Percentiles rank a stretch among this genome's conserved stretches.
Conservation (phyloP, 371 early-diverging fungal species). For the Mortierella sp. region DNA sequence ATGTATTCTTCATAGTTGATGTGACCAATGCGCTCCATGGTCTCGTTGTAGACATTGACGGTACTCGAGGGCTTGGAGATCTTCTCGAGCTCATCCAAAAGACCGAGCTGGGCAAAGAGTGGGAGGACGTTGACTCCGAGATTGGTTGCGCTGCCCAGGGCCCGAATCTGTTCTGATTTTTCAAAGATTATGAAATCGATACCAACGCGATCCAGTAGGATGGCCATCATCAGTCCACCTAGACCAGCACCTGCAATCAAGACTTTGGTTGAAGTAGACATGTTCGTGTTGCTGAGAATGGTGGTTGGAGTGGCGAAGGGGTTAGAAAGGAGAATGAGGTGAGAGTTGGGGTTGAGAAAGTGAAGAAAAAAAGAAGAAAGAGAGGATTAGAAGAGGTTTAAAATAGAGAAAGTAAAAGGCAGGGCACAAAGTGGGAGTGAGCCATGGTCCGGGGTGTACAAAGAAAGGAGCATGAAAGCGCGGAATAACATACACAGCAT, state of each 20-base stretch:
- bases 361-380: no score
- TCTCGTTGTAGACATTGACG: constrained; percentile 12
- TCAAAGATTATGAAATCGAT: constrained; percentile 18
- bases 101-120: constrained; percentile 33
- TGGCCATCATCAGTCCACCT: constrained; percentile 16
- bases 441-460: no score
- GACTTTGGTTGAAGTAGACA: constrained; percentile 3
- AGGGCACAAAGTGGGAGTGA: no score
- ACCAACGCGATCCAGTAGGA: constrained; percentile 20
- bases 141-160: constrained; percentile 14
- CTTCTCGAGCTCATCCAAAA: constrained; percentile 16
- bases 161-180: background rate
- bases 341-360: no score
- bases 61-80: constrained; percentile 16
- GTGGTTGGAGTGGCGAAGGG: background rate
- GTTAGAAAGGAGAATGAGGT: no score
- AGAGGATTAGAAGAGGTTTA: no score
- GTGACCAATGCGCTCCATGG: constrained; percentile 1
- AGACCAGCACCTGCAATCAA: constrained; percentile 31
- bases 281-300: background rate
- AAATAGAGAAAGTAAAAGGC: no score
- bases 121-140: constrained; percentile 28
- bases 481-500: no score
- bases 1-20: constrained; percentile 1
- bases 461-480: no score